Conservation (phyloP, 768 basidiomycete species). For the Pulveroboletus sp. region DNA sequence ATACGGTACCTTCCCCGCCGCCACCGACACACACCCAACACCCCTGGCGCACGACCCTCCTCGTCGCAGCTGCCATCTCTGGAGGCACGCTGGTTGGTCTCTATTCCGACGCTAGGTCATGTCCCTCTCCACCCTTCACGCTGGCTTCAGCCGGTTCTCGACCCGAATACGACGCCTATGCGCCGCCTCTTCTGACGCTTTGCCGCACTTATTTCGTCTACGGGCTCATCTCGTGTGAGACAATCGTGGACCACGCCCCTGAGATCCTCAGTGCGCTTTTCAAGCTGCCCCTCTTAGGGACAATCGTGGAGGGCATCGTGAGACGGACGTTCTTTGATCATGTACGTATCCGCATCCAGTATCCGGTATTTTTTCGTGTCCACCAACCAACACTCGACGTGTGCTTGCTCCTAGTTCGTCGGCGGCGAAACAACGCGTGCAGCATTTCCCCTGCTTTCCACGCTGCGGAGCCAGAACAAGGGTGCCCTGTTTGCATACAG, state of each 20-base stretch:
- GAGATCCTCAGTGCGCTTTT: slow-evolving; percentile 50
- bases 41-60: slow-evolving; percentile 9
- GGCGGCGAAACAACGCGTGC: slow-evolving; percentile 78
- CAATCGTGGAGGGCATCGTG: slow-evolving; percentile 64
- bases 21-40: slow-evolving; percentile 3
- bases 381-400: not conserved
- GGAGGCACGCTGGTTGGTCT: slow-evolving; percentile 15
- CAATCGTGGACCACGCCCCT: slow-evolving; percentile 73
- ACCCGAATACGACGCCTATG: not conserved
- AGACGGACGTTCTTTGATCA: slow-evolving; percentile 83
- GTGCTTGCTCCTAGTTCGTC: slow-evolving; percentile 57
- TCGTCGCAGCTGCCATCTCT: slow-evolving; percentile 18
- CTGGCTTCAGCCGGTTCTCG: not conserved
- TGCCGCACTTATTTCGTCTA: slow-evolving; percentile 79
- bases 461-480: slow-evolving; percentile 61
- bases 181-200: slow-evolving; percentile 36
- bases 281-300: slow-evolving; percentile 49
- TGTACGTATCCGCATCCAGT: slow-evolving; percentile 36
- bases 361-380: not conserved
- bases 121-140: slow-evolving; percentile 19
- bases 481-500: slow-evolving; percentile 80
- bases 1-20: slow-evolving; percentile 1
- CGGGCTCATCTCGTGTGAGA: slow-evolving; percentile 70
- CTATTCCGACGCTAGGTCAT: slow-evolving; percentile 25
- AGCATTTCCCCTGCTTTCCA: slow-evolving; percentile 57